Percentiles rank a stretch among this genome's conserved stretches.
These are phyloP conservation scores for Geotrichum citri-aurantii DNA, from an alignment of 1,139 yeast species.

Conservation along the genomic window DNA sequence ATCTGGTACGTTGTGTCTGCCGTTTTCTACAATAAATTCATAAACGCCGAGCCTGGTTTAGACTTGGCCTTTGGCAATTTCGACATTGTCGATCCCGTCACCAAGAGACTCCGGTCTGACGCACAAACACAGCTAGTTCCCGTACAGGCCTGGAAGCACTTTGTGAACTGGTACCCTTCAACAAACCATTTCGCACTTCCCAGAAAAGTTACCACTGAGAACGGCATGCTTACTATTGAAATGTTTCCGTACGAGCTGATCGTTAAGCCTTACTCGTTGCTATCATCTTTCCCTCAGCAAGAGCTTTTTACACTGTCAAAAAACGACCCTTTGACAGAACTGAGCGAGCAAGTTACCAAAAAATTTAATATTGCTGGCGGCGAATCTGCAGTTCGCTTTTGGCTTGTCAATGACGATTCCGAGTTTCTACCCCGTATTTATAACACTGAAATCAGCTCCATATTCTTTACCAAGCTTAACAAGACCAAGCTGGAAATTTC, in stretches of 20 bases:
- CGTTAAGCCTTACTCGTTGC: conserved; percentile 10
- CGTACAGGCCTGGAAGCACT: conserved; percentile 10
- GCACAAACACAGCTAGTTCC: conserved; percentile 9
- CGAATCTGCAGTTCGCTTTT: neutral
- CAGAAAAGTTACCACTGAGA: conserved; percentile 6
- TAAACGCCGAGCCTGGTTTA: neutral
- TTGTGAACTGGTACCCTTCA: conserved; percentile 13
- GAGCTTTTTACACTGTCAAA: neutral
- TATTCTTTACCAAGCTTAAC: conserved; percentile 1
- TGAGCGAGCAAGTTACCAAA: neutral
- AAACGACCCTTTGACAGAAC: neutral
- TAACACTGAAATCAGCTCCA: conserved; percentile 7
- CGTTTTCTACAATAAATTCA: conserved; percentile 2
- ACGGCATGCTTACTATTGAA: conserved; percentile 7
- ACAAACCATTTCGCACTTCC: conserved; percentile 7
- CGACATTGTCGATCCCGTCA: conserved; percentile 12
- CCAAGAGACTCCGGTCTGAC: neutral
- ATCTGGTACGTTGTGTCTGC: conserved; percentile 11
- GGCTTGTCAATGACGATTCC: conserved; percentile 3
- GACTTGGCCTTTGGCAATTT: conserved; percentile 8
- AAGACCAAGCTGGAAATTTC: conserved; percentile 1
- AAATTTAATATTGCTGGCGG: neutral
- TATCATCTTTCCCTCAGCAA: neutral
- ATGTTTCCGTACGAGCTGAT: conserved; percentile 9
- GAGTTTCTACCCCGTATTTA: conserved; percentile 2